Base-by-base conservation (phyloP, 495 filamentous ascomycete species). In the Gamarada debralockiae region DNA sequence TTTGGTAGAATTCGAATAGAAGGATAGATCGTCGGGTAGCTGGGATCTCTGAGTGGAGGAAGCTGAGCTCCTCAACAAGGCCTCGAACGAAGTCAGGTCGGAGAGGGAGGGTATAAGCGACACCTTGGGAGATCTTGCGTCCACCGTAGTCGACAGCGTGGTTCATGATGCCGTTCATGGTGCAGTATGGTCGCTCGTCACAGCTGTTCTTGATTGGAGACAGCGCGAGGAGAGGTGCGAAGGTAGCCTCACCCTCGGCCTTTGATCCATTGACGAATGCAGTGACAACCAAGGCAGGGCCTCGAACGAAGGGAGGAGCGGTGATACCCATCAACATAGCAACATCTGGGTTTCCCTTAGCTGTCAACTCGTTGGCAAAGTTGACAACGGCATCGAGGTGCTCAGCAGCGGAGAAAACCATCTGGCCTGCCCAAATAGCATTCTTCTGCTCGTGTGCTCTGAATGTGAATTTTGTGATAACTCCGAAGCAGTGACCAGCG, bases 241-340 rank as follows among this genome's bases (percentile, higher is more conserved):
- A 79, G 14, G 69, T 64, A 15, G 48, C 40, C 25, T 68, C 43
- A 1, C 64, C 76, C 40, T 74, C 69, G 9, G 67, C 69, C 14
- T 66, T 62, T 6, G 68, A 57, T 5, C 79, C 79, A 57, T 81
- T 78, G 60, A 73, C 75, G 64, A 77, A 79, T 24, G 70, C 59
- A 12, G 70, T 63, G 1, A 68, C 15, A 15, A 25, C 20, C 13
- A 45, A 20, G 2, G 31, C 20, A 13, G 22, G 10, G 9, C 29
- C 46, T 7, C 12, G 9, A 23, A 18, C 41, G 3, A 18, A 3
- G 18, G 41, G 41, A 3, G 41, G 41, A 3, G 20, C 17, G 18
- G 22, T 15, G 3, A 45, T 21, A 10, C 9, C 9, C 3, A 18
- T 21, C 9, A 45, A 4, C 3, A 45, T 10, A 13, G 18, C 41